Conservation (phyloP, 225 moss, liverwort and hornwort genomes). For the Lunularia cruciata region DNA sequence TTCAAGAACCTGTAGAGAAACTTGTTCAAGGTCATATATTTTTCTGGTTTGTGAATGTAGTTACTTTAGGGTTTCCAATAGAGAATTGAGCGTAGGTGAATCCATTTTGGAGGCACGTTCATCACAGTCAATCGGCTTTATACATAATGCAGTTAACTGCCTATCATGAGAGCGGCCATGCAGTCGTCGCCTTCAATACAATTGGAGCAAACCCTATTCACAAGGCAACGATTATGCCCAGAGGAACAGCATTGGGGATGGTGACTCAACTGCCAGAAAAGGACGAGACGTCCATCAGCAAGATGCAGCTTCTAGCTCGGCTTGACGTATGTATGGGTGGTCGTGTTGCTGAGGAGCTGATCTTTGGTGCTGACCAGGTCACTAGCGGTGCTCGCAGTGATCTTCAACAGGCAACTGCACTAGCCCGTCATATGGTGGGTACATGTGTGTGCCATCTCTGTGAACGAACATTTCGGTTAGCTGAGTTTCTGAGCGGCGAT, state of each 20-base stretch:
- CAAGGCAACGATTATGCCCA: slow-evolving; percentile 95
- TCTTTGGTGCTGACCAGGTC: slow-evolving; percentile 92
- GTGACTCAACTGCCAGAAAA: slow-evolving; percentile 99
- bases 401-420: slow-evolving; percentile 96
- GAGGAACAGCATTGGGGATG: slow-evolving; percentile 97
- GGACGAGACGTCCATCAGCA: slow-evolving; percentile 97
- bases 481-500: too few relatives aligned
- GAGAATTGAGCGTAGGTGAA: too few relatives aligned
- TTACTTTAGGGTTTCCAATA: background rate
- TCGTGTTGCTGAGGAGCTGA: slow-evolving; percentile 96
- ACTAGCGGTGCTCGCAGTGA: slow-evolving; percentile 99
- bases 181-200: slow-evolving; percentile 94
- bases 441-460: background rate
- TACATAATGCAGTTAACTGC: slow-evolving; percentile 98
- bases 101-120: too few relatives aligned
- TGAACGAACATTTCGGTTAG: too few relatives aligned
- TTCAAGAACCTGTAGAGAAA: too few relatives aligned
- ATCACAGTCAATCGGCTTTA: too few relatives aligned
- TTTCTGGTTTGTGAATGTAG: background rate
- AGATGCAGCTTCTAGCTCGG: slow-evolving; percentile 91
- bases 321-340: slow-evolving; percentile 99
- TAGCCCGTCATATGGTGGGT: slow-evolving; percentile 94
- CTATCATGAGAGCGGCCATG: slow-evolving; percentile 98
- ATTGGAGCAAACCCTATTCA: slow-evolving; percentile 95
- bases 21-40: too few relatives aligned